Evolutionary conservation across 2,329 filamentous ascomycete species (phyloP), one percentile per base, ranked within the genome.

Genomic region (Diaporthe destruens): DNA sequence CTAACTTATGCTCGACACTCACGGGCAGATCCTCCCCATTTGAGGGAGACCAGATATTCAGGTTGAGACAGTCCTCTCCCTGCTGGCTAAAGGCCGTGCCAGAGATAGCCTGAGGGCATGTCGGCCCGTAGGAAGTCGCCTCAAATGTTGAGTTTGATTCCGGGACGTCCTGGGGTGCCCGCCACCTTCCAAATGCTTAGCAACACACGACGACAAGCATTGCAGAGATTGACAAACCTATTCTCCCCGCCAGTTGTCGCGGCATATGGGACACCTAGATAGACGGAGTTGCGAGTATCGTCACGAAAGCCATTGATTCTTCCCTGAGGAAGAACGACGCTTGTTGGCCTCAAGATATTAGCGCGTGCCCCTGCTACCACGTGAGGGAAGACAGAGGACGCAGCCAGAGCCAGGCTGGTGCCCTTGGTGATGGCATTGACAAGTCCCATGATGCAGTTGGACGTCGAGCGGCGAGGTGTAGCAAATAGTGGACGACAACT

Each of bases 51-150:
- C 81, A 83, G 69, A 83, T 77, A 75, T 83, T 83, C 25, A 86
- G 76, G 75, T 82, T 85, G 75, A 86, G 73, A 68, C 84, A 86
- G 36, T 86, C 83, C 73, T 83, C 82, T 59, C 77, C 78, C 57
- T 80, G 76, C 12, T 75, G 74, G 69, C 74, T 77, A 53, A 76
- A 79, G 25, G 76, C 65, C 47, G 78, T 75, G 34, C 76, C 76
- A 53, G 80, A 78, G 3, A 61, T 61, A 14, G 57, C 57, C 57
- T 61, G 57, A 44, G 79, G 78, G 14, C 79, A 80, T 1, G 77
- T 77, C 8, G 73, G 74, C 12, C 79, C 79, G 34, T 79, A 79
- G 11, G 74, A 69, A 0, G 74, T 78, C n/a, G 79, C 78, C 51
- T 77, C 56, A 16, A 78, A 71, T 12, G 69, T 66, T 6, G 72